Evolutionary conservation across 768 basidiomycete species (phyloP).

Genomic region (Strobilomyces dryophilus): DNA sequence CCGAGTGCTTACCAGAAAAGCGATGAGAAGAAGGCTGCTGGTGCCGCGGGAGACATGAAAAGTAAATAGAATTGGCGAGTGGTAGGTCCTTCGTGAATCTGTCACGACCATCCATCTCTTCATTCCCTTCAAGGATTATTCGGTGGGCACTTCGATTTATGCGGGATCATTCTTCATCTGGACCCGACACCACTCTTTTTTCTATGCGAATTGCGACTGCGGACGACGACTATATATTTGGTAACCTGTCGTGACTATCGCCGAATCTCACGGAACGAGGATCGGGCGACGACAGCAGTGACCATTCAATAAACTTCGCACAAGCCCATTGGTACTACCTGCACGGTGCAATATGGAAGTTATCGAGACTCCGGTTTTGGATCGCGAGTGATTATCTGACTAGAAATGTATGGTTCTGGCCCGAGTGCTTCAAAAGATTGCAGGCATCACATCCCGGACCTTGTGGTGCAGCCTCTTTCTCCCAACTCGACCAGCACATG

Average conservation of each 20-base stretch:
- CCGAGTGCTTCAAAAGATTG: slow-evolving; percentile 7
- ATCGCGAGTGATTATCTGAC: slow-evolving; percentile 9
- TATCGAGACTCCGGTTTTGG: slow-evolving; percentile 13
- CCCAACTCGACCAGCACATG: neutral
- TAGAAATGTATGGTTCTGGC: slow-evolving; percentile 10
- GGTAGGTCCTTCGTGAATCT: slow-evolving; percentile 18
- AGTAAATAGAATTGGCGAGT: slow-evolving; percentile 35
- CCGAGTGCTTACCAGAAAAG: slow-evolving; percentile 41
- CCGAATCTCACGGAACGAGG: slow-evolving; percentile 22
- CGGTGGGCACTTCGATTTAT: slow-evolving; percentile 11
- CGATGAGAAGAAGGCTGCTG: slow-evolving; percentile 44
- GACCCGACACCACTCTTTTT: slow-evolving; percentile 16
- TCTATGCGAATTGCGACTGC: neutral
- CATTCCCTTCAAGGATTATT: slow-evolving; percentile 10
- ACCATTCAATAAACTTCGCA: slow-evolving; percentile 3
- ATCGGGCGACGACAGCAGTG: slow-evolving; percentile 11
- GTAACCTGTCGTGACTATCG: slow-evolving; percentile 17
- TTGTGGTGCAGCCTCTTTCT: slow-evolving; percentile 16
- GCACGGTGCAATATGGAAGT: slow-evolving; percentile 5
- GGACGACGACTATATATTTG: slow-evolving; percentile 8
- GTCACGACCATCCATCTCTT: neutral
- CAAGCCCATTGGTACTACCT: slow-evolving; percentile 8
- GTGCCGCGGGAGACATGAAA: slow-evolving; percentile 15
- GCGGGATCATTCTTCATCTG: slow-evolving; percentile 9
- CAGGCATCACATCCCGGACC: slow-evolving; percentile 25